A percentile compares a stretch with the other conserved stretches of the same genome.
Conservation (phyloP, 2,329 filamentous ascomycete species). For the Sporothrix curviconia region DNA sequence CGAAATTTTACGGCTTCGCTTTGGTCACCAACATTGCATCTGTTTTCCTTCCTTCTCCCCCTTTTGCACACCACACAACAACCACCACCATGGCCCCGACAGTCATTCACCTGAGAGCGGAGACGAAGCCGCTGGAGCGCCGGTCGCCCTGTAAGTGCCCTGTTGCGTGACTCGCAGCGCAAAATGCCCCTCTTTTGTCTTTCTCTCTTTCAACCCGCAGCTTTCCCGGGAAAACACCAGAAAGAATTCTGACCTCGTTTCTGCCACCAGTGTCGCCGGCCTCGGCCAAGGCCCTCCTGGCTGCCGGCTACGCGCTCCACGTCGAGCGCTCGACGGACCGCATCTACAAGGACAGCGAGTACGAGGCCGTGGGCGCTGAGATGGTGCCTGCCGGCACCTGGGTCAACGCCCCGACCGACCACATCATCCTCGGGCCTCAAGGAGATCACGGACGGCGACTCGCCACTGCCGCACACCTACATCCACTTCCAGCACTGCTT, state of each 20-base stretch:
- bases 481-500: constrained; percentile 64
- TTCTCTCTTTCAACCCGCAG: neutral
- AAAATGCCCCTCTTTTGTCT: neutral
- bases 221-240: no score
- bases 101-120: constrained; percentile 18
- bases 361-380: constrained; percentile 55
- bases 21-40: neutral
- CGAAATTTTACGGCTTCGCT: neutral
- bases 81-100: neutral
- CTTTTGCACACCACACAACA: neutral
- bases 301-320: constrained; percentile 62
- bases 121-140: constrained; percentile 24
- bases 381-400: constrained; percentile 62
- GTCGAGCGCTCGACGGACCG: constrained; percentile 62
- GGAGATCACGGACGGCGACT: constrained; percentile 65
- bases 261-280: constrained; percentile 17
- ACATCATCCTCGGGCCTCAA: constrained; percentile 72
- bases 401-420: constrained; percentile 58
- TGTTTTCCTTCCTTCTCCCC: neutral
- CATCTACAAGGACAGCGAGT: constrained; percentile 59
- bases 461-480: constrained; percentile 66
- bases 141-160: constrained; percentile 19
- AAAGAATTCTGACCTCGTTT: neutral
- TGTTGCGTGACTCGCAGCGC: no score
- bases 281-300: constrained; percentile 47